These are phyloP conservation scores for Salinomyces thailandicus DNA, from an alignment of 2,329 filamentous ascomycete species.

Conservation along the genomic window DNA sequence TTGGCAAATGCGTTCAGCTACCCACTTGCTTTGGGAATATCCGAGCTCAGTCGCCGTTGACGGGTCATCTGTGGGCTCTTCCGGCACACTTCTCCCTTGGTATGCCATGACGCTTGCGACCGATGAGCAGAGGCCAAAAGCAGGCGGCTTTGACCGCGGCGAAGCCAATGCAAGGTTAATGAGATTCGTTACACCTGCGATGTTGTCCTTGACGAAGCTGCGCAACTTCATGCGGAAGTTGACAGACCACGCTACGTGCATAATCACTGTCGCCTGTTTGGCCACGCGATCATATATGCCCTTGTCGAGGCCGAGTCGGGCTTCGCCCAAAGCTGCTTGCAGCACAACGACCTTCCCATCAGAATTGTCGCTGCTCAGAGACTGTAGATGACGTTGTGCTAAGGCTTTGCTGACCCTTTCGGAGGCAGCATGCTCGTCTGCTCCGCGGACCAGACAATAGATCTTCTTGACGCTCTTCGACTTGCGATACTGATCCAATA, in stretches of 20 bases:
- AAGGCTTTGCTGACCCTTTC: conserved; percentile 39
- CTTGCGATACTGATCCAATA: conserved; percentile 37
- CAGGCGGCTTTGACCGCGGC: conserved; percentile 15
- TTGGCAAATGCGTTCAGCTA: conserved; percentile 45
- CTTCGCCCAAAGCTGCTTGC: conserved; percentile 38
- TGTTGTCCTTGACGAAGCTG: conserved; percentile 46
- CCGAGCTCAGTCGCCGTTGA: conserved; percentile 39
- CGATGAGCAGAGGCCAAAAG: conserved; percentile 44
- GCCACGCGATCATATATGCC: conserved; percentile 34
- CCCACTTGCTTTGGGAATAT: conserved; percentile 49
- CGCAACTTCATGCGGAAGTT: conserved; percentile 50
- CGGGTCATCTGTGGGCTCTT: conserved; percentile 33
- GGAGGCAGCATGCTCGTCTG: conserved; percentile 31
- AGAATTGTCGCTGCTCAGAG: conserved; percentile 12
- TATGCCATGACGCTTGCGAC: conserved; percentile 35
- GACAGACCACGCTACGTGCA: conserved; percentile 56
- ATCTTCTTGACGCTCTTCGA: conserved; percentile 34
- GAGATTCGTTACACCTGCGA: conserved; percentile 41
- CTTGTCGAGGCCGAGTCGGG: conserved; percentile 38
- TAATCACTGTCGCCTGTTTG: conserved; percentile 39
- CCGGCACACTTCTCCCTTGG: conserved; percentile 19
- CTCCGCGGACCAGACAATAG: conserved; percentile 48
- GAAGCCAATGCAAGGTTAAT: conserved; percentile 35
- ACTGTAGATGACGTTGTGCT: conserved; percentile 25
- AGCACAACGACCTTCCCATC: conserved; percentile 37